Evolutionary conservation across 1,139 yeast species (phyloP).

Genomic region (Kazachstania sp.): DNA sequence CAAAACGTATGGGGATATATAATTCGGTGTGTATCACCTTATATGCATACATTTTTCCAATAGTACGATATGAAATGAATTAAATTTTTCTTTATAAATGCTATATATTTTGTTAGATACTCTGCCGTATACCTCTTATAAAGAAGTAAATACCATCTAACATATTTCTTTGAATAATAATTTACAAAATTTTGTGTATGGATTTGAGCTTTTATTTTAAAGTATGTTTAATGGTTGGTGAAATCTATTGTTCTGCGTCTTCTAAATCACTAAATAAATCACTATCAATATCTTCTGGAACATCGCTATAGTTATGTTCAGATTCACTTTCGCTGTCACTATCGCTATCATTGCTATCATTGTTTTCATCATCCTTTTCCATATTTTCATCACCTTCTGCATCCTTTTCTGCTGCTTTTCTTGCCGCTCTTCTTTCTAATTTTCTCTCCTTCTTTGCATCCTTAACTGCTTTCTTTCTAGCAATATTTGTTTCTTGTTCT

Average conservation of each 20-base stretch:
- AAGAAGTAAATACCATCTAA: not conserved
- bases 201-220: not conserved
- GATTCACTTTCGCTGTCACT: constrained; percentile 13
- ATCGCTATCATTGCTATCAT: not conserved
- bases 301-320: constrained; percentile 28
- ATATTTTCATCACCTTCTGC: constrained; percentile 17
- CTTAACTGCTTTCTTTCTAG: constrained; percentile 65
- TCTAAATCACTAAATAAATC: constrained; percentile 38
- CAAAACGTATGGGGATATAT: constrained; percentile 9
- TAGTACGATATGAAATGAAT: not conserved
- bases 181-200: not conserved
- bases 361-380: constrained; percentile 12
- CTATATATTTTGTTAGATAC: not conserved
- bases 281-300: constrained; percentile 37
- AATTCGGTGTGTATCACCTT: not conserved
- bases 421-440: constrained; percentile 45
- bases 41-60: not conserved
- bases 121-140: not conserved
- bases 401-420: constrained; percentile 25
- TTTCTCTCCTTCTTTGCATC: constrained; percentile 68
- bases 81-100: not conserved
- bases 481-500: constrained; percentile 72
- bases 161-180: not conserved
- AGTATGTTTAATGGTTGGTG: too few relatives aligned
- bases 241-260: constrained; percentile 6